These are phyloP conservation scores for Sphaerosporella brunnea DNA, from an alignment of 495 filamentous ascomycete species.

Conservation along the genomic window DNA sequence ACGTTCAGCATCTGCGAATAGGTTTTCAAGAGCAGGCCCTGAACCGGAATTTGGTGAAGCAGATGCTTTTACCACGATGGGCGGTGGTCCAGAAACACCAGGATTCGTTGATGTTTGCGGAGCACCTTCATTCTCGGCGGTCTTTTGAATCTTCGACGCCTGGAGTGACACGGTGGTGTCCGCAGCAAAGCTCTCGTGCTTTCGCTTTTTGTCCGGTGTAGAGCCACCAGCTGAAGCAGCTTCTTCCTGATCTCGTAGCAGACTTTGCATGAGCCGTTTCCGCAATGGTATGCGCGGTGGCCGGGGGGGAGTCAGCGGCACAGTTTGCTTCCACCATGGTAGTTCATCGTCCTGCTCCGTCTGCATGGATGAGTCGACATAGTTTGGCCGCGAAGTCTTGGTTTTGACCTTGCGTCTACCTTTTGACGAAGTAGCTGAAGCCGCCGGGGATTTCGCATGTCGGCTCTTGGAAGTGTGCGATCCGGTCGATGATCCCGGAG, in stretches of 20 bases:
- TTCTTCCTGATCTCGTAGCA: conserved; percentile 19
- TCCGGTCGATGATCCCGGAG: conserved; percentile 2
- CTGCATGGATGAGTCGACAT: conserved; percentile 34
- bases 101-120: not conserved
- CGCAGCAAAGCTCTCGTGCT: conserved; percentile 9
- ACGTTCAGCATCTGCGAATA: conserved; percentile 19
- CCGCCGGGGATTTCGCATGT: not conserved
- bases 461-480: not conserved
- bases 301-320: conserved; percentile 12
- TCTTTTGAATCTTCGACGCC: conserved; percentile 12
- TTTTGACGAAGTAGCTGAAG: not conserved
- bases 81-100: too few relatives aligned
- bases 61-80: not conserved
- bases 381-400: conserved; percentile 23
- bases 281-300: conserved; percentile 21
- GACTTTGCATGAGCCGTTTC: conserved; percentile 23
- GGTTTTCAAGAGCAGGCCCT: conserved; percentile 17
- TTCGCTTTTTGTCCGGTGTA: conserved; percentile 19
- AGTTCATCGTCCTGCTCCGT: conserved; percentile 30
- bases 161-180: conserved; percentile 5
- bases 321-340: conserved; percentile 18
- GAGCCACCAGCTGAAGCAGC: conserved; percentile 8
- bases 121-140: conserved; percentile 4
- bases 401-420: not conserved
- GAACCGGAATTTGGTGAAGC: not conserved